These are phyloP conservation scores for Globisporangium iwayamae DNA, from an alignment of 352 stramenopile genomes.

Conservation along the genomic window DNA sequence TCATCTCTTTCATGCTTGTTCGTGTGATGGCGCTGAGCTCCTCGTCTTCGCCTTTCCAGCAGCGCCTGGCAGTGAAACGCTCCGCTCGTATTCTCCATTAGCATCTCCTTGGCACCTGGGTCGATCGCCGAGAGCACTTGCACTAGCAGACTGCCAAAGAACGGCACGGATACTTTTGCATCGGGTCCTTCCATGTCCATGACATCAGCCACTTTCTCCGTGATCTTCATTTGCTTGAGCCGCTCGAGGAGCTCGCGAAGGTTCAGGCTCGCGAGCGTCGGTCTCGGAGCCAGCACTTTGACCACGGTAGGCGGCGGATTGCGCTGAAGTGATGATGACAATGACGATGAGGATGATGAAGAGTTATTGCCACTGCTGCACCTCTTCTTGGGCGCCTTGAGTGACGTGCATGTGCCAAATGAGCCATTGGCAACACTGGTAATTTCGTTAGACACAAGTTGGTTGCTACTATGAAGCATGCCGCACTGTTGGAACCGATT, in stretches of 20 bases:
- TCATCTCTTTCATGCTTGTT: background rate
- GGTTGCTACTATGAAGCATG: constrained; percentile 7
- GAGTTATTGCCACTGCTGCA: constrained; percentile 4
- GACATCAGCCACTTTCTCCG: constrained; percentile 27
- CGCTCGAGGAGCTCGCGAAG: constrained; percentile 36
- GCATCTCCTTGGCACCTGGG: constrained; percentile 28
- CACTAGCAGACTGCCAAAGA: constrained; percentile 35
- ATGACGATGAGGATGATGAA: background rate
- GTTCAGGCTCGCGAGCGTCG: constrained; percentile 26
- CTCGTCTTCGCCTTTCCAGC: constrained; percentile 28
- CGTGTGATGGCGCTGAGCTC: constrained; percentile 8
- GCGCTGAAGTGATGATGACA: constrained; percentile 13
- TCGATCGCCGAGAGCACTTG: constrained; percentile 46
- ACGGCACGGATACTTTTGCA: constrained; percentile 7
- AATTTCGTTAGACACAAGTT: background rate
- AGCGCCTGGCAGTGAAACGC: constrained; percentile 50
- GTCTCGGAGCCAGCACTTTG: constrained; percentile 36
- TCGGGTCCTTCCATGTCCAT: constrained; percentile 17
- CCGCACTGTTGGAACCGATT: constrained; percentile 50
- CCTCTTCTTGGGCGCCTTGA: constrained; percentile 31
- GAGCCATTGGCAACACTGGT: constrained; percentile 1
- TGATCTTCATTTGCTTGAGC: constrained; percentile 31
- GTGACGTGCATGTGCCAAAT: constrained; percentile 38
- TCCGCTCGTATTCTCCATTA: constrained; percentile 40
- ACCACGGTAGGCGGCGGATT: constrained; percentile 30